phyloP scores from a whole-genome alignment of 208 protist genomes.

The Leishmania mexicana region DNA sequence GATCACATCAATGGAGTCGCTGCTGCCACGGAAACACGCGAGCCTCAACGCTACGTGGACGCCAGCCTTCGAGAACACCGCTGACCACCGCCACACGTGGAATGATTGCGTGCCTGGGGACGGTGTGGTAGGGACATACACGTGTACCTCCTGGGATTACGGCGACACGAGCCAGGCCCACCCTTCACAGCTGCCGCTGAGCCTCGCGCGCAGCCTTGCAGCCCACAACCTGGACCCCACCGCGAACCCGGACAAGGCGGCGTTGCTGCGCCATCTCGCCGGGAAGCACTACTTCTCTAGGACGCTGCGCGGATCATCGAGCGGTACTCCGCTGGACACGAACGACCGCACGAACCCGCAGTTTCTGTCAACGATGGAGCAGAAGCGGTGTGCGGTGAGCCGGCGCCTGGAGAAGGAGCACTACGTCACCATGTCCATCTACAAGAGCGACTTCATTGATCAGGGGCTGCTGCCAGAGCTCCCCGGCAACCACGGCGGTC shows the following conservation, averaged over 20 bases:
- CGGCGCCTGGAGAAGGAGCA: slow-evolving; percentile 72
- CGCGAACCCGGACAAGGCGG: slow-evolving; percentile 52
- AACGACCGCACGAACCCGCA: slow-evolving; percentile 75
- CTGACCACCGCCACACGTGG: neutral
- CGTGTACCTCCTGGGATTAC: slow-evolving; percentile 74
- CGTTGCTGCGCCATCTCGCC: slow-evolving; percentile 55
- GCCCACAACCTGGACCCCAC: slow-evolving; percentile 49
- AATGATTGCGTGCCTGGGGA: slow-evolving; percentile 10
- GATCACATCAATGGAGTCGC: slow-evolving; percentile 66
- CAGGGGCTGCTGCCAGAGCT: slow-evolving; percentile 75
- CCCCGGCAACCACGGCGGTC: slow-evolving; percentile 41
- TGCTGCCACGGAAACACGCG: slow-evolving; percentile 33
- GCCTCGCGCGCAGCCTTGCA: slow-evolving; percentile 46
- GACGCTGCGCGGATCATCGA: neutral
- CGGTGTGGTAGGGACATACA: slow-evolving; percentile 36
- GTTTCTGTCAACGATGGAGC: slow-evolving; percentile 39
- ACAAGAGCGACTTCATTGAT: slow-evolving; percentile 68
- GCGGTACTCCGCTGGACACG: slow-evolving; percentile 29
- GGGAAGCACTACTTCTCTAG: slow-evolving; percentile 22
- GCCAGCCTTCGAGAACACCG: slow-evolving; percentile 1
- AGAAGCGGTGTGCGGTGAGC: slow-evolving; percentile 54
- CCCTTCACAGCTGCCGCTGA: slow-evolving; percentile 72
- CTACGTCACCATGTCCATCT: slow-evolving; percentile 72
- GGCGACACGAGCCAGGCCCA: slow-evolving; percentile 71
- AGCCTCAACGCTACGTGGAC: slow-evolving; percentile 1